Evolutionary conservation across 2,329 filamentous ascomycete species (phyloP).

Genomic region (Pestalotiopsis fici): DNA sequence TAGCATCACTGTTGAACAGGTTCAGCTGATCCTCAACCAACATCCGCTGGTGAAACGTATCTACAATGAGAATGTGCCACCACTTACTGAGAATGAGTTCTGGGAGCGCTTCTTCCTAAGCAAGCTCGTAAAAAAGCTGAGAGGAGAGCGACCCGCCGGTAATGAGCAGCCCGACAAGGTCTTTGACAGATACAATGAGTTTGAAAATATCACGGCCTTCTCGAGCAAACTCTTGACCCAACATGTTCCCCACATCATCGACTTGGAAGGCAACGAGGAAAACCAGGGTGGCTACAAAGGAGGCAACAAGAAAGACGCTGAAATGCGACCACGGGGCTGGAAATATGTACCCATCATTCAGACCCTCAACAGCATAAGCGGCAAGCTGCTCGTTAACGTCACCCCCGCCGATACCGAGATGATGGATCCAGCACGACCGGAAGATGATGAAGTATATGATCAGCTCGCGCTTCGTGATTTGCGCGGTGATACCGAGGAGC

Average conservation of each 20-base stretch:
- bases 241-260: conserved; percentile 84
- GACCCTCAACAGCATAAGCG: conserved; percentile 85
- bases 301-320: conserved; percentile 85
- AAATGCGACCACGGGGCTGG: conserved; percentile 75
- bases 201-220: conserved; percentile 61
- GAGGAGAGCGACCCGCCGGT: conserved; percentile 83
- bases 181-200: conserved; percentile 83
- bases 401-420: conserved; percentile 74
- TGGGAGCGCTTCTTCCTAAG: conserved; percentile 96
- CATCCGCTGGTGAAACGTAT: conserved; percentile 88
- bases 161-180: conserved; percentile 75
- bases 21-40: conserved; percentile 89
- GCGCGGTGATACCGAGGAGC: conserved; percentile 70
- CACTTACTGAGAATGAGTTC: conserved; percentile 77
- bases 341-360: conserved; percentile 85
- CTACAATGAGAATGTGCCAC: conserved; percentile 91
- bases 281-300: conserved; percentile 81
- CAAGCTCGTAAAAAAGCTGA: conserved; percentile 84
- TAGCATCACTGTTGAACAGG: conserved; percentile 87
- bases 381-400: conserved; percentile 90
- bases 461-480: conserved; percentile 80
- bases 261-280: conserved; percentile 92
- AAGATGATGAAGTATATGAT: conserved; percentile 74
- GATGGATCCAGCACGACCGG: conserved; percentile 64
- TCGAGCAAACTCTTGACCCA: conserved; percentile 58